Percentiles rank a stretch among this genome's conserved stretches.
phyloP scores from a whole-genome alignment of 2,329 filamentous ascomycete species.

The Ciborinia camelliae region DNA sequence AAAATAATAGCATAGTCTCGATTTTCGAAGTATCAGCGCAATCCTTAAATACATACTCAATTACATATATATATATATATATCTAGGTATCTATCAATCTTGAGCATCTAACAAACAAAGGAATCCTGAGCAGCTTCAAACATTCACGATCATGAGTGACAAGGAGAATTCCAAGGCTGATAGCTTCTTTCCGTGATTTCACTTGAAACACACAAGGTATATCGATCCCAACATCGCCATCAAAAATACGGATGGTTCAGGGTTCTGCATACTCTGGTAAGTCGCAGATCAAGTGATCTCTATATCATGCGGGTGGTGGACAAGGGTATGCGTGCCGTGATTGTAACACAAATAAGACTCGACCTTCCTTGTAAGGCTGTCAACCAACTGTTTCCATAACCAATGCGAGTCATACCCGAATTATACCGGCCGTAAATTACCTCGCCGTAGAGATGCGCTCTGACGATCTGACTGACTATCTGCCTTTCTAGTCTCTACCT shows the following conservation, averaged over 20 bases:
- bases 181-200: not conserved
- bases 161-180: not conserved
- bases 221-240: not conserved
- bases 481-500: no score
- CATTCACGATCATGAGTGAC: not conserved
- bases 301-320: conserved; percentile 6
- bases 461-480: no score
- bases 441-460: not conserved
- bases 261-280: not conserved
- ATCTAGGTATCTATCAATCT: not conserved
- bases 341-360: not conserved
- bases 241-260: no score
- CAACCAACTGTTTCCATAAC: not conserved
- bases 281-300: conserved; percentile 9
- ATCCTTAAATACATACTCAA: not conserved
- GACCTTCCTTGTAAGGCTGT: conserved; percentile 16
- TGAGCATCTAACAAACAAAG: not conserved
- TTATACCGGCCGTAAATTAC: not conserved
- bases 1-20: not conserved
- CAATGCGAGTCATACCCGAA: conserved; percentile 11
- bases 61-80: no score
- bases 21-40: not conserved
- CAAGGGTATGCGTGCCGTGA: not conserved
- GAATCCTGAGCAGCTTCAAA: not conserved
- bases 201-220: not conserved